Evolutionary conservation across 2,329 filamentous ascomycete genomes (phyloP).

Genomic region (Fusarium pseudonygamai): DNA sequence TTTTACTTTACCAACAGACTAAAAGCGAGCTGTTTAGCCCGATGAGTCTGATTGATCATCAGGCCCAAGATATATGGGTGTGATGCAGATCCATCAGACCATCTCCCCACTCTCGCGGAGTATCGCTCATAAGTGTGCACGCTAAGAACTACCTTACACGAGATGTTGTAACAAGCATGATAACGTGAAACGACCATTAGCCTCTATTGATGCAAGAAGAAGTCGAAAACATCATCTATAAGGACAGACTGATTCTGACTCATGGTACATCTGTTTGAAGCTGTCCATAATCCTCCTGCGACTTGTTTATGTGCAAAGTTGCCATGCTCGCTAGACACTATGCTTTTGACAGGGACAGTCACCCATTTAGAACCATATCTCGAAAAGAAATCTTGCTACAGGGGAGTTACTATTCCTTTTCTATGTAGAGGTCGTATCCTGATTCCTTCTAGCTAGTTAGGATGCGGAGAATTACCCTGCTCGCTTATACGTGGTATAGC

Average conservation of each 20-base stretch:
- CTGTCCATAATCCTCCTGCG: rapidly evolving
- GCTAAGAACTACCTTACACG: neutral
- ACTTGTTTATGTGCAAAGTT: neutral
- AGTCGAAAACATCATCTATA: too few relatives aligned
- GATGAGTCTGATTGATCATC: neutral
- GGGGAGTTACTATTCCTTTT: too few relatives aligned
- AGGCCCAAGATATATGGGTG: neutral
- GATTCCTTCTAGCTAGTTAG: neutral
- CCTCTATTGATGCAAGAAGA: too few relatives aligned
- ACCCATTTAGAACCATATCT: neutral
- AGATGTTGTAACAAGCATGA: neutral
- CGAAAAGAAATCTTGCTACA: neutral
- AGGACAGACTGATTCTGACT: neutral
- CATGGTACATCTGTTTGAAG: neutral
- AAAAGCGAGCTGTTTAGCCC: neutral
- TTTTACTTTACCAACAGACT: neutral
- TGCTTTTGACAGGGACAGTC: rapidly evolving
- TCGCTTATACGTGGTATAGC: neutral
- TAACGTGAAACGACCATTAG: too few relatives aligned
- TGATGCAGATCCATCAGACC: neutral
- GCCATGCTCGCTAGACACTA: neutral
- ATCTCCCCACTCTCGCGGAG: neutral
- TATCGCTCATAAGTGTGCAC: neutral
- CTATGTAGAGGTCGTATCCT: neutral
- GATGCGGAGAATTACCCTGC: neutral